Evolutionary conservation across 805 yeast genomes (phyloP).

Genomic region (Wickerhamiella kazuoi): DNA sequence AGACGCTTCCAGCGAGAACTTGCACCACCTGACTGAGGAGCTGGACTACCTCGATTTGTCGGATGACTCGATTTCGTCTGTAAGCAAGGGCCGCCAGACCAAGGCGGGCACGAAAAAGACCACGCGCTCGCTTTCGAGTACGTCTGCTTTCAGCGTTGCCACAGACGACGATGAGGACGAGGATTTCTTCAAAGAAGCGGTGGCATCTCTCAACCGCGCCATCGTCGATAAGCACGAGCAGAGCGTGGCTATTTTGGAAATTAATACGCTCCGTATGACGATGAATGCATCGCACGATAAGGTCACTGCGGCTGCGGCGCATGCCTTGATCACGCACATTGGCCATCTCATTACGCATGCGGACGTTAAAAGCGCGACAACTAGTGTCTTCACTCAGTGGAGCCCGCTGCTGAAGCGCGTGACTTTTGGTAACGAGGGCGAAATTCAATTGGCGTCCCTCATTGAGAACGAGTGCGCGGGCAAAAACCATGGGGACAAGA

Average conservation of each 20-base stretch:
- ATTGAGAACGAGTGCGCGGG: constrained; percentile 31
- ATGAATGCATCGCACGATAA: constrained; percentile 92
- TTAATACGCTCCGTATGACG: constrained; percentile 91
- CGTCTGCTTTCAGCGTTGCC: constrained; percentile 26
- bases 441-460: constrained; percentile 42
- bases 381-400: constrained; percentile 67
- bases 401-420: constrained; percentile 65
- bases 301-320: constrained; percentile 65
- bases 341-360: constrained; percentile 62
- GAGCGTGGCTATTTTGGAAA: constrained; percentile 81
- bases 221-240: constrained; percentile 81
- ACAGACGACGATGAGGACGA: constrained; percentile 44
- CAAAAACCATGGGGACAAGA: constrained; percentile 27
- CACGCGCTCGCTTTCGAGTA: constrained; percentile 11
- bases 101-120: constrained; percentile 3
- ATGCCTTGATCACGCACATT: constrained; percentile 52
- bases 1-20: constrained; percentile 2
- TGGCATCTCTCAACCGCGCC: constrained; percentile 83
- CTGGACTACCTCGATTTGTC: constrained; percentile 19
- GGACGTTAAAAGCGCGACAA: constrained; percentile 56
- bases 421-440: constrained; percentile 66
- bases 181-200: constrained; percentile 76
- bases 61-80: constrained; percentile 18
- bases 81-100: constrained; percentile 4
- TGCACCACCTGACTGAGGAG: constrained; percentile 8